Evolutionary conservation across 495 filamentous ascomycete genomes (phyloP).

Genomic region (Eremomyces bilateralis): DNA sequence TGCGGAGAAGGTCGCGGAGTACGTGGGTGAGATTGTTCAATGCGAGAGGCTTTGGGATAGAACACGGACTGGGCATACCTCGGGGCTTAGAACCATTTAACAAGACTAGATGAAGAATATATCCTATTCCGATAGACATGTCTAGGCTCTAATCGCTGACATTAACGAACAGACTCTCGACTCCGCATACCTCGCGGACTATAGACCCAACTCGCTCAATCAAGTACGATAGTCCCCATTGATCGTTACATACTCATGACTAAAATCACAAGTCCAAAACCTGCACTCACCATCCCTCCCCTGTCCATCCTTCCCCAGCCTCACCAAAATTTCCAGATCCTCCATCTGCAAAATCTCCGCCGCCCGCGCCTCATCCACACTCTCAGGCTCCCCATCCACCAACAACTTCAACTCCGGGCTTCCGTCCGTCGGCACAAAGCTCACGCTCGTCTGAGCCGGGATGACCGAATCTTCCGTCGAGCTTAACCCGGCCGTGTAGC

Average conservation of each 20-base stretch:
- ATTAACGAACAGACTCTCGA: too few species aligned
- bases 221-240: slow-evolving; percentile 84
- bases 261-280: slow-evolving; percentile 95
- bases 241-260: slow-evolving; percentile 90
- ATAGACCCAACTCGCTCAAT: too few species aligned
- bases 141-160: too few species aligned
- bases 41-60: too few species aligned
- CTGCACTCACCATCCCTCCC: slow-evolving; percentile 44
- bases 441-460: slow-evolving; percentile 73
- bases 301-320: slow-evolving; percentile 16
- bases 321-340: slow-evolving; percentile 24
- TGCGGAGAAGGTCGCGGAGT: too few species aligned
- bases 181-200: too few species aligned
- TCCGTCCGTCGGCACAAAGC: slow-evolving; percentile 74
- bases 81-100: too few species aligned
- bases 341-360: slow-evolving; percentile 71
- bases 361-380: slow-evolving; percentile 74
- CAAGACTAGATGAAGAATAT: too few species aligned
- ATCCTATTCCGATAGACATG: too few species aligned
- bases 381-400: slow-evolving; percentile 77
- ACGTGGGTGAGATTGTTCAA: too few species aligned
- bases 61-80: too few species aligned
- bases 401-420: slow-evolving; percentile 61
- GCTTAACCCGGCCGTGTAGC: slow-evolving; percentile 63
- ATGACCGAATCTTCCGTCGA: slow-evolving; percentile 36